Conservation (phyloP, 75 land plant genomes). For the Pinus taeda region DNA sequence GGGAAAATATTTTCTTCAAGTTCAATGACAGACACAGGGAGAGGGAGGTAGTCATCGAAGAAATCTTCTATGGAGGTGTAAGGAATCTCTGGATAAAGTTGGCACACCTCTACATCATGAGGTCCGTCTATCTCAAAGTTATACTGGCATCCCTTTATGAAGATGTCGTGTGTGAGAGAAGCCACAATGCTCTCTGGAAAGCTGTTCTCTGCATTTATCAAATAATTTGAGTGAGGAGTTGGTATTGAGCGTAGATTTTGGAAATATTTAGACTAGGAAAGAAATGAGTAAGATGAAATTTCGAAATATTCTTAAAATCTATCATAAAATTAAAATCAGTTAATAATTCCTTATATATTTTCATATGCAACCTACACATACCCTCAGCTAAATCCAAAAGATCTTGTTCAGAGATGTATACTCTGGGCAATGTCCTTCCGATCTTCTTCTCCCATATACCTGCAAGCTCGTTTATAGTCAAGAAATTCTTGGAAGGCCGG, state of each 20-base stretch:
- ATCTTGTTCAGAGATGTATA: constrained; percentile 11
- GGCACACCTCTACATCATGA: constrained; percentile 8
- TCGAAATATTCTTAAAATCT: too few relatives aligned
- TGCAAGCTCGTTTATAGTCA: constrained; percentile 17
- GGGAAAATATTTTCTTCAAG: neutral
- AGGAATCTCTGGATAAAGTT: constrained; percentile 15
- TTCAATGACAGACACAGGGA: too few relatives aligned
- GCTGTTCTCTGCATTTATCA: neutral
- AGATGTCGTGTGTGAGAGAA: constrained; percentile 17
- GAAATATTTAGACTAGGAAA: too few relatives aligned
- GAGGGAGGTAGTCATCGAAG: neutral
- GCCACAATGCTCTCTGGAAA: constrained; percentile 18
- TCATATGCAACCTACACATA: neutral
- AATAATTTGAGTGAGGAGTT: neutral
- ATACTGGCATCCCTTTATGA: constrained; percentile 19
- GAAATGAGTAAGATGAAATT: too few relatives aligned
- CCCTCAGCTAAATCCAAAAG: constrained; percentile 15
- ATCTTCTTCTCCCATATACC: constrained; percentile 23
- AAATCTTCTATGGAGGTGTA: neutral
- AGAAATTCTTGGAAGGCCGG: constrained; percentile 20
- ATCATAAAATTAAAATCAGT: too few relatives aligned
- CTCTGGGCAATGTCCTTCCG: constrained; percentile 14
- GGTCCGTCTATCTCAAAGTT: constrained; percentile 16
- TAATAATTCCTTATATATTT: too few relatives aligned
- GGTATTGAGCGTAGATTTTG: neutral